phyloP scores from a whole-genome alignment of 108 stramenopile genomes.

The Nannochloropsis oceanica region DNA sequence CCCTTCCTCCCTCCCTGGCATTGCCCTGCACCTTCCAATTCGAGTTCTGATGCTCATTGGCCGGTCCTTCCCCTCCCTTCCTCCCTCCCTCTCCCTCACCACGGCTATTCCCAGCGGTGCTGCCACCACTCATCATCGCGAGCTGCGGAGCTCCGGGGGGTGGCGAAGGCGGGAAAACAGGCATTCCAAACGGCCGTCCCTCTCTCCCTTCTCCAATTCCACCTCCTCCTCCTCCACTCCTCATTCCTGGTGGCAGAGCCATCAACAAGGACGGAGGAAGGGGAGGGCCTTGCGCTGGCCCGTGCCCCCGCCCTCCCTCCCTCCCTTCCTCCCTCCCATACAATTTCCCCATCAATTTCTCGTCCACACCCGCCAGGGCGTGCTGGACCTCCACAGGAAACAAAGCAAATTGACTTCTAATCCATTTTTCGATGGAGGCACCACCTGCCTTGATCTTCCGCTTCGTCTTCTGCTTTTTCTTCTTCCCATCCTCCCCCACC shows the following conservation, averaged over 20 bases:
- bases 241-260: background rate
- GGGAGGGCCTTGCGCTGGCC: background rate
- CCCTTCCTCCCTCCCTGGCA: background rate
- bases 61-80: background rate
- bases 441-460: background rate
- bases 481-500: background rate
- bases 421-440: background rate
- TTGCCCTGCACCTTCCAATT: background rate
- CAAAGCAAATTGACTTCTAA: background rate
- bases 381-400: background rate
- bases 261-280: background rate
- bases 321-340: too few relatives aligned
- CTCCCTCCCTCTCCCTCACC: background rate
- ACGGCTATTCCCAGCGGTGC: background rate
- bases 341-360: background rate
- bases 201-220: too few relatives aligned
- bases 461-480: background rate
- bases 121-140: background rate
- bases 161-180: background rate
- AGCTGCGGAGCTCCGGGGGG: background rate
- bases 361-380: background rate
- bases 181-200: too few relatives aligned
- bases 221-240: background rate
- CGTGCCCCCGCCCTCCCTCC: too few relatives aligned
- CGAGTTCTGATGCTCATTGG: too few relatives aligned